Conservation (phyloP, 2,329 filamentous ascomycete species). For the Macroventuria anomochaeta region DNA sequence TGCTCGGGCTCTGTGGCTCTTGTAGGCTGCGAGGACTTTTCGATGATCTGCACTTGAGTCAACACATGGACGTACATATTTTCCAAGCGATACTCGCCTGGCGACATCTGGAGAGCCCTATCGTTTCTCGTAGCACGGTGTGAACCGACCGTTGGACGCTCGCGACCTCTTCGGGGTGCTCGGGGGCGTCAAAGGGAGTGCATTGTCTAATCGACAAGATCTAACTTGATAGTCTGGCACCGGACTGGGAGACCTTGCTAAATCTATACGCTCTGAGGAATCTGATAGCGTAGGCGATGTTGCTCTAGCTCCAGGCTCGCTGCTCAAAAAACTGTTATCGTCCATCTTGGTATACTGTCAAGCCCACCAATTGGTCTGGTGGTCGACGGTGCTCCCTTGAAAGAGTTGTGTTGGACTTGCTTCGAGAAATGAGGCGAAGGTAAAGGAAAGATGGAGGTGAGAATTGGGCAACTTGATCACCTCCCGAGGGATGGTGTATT, state of each 20-base stretch:
- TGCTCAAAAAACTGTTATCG: background rate
- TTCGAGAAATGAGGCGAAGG: background rate
- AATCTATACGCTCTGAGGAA: constrained; percentile 4
- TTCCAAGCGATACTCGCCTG: background rate
- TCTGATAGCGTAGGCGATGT: constrained; percentile 8
- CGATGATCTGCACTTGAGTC: background rate
- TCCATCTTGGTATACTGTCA: background rate
- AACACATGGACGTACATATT: background rate
- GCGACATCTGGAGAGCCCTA: background rate
- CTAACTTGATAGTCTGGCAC: constrained; percentile 1
- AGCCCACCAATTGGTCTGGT: background rate
- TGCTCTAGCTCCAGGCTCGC: background rate
- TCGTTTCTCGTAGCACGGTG: background rate
- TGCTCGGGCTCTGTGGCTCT: background rate
- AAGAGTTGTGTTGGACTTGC: background rate
- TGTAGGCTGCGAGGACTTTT: background rate
- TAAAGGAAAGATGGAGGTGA: background rate
- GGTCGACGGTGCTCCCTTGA: background rate
- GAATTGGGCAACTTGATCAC: background rate
- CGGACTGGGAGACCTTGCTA: constrained; percentile 15
- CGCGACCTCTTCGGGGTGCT: background rate
- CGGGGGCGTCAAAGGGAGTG: background rate
- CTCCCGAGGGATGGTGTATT: background rate
- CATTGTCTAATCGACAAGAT: background rate
- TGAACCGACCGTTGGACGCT: background rate